phyloP scores from a whole-genome alignment of 495 filamentous ascomycete genomes.

The Hyaloscypha finlandica region DNA sequence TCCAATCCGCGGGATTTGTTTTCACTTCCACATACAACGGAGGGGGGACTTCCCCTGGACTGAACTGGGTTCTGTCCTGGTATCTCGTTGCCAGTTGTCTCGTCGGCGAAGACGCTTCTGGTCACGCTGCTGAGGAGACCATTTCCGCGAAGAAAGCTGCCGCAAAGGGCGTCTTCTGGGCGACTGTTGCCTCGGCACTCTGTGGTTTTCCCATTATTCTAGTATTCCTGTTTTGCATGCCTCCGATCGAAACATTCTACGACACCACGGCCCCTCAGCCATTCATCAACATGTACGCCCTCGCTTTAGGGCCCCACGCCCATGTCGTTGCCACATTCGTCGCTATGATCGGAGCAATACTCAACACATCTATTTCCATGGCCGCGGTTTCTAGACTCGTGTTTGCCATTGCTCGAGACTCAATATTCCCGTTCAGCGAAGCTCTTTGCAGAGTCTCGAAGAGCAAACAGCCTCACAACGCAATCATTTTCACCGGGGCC shows the following conservation, averaged over 20 bases:
- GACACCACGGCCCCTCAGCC: constrained; percentile 37
- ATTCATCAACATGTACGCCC: constrained; percentile 43
- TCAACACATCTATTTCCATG: constrained; percentile 43
- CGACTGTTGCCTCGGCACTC: constrained; percentile 38
- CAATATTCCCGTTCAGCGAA: constrained; percentile 41
- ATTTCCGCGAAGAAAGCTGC: constrained; percentile 42
- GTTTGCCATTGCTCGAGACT: constrained; percentile 43
- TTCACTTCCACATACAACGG: constrained; percentile 42
- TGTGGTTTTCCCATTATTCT: constrained; percentile 43
- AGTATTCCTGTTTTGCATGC: constrained; percentile 42
- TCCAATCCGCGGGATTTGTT: constrained; percentile 39
- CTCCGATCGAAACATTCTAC: constrained; percentile 24
- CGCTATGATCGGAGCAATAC: constrained; percentile 38
- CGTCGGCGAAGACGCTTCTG: constrained; percentile 41
- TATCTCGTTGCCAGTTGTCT: constrained; percentile 38
- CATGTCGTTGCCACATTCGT: constrained; percentile 43
- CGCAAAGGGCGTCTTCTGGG: constrained; percentile 42
- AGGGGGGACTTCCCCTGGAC: constrained; percentile 33
- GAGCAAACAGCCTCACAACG: constrained; percentile 41
- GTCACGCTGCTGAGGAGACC: constrained; percentile 42
- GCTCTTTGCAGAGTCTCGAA: constrained; percentile 39
- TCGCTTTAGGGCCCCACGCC: constrained; percentile 38
- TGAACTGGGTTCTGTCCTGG: constrained; percentile 44
- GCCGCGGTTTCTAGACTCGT: constrained; percentile 43
- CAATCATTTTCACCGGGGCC: constrained; percentile 39